These are phyloP conservation scores for Cystoderma amianthinum DNA, from an alignment of 768 basidiomycete genomes.

Conservation along the genomic window DNA sequence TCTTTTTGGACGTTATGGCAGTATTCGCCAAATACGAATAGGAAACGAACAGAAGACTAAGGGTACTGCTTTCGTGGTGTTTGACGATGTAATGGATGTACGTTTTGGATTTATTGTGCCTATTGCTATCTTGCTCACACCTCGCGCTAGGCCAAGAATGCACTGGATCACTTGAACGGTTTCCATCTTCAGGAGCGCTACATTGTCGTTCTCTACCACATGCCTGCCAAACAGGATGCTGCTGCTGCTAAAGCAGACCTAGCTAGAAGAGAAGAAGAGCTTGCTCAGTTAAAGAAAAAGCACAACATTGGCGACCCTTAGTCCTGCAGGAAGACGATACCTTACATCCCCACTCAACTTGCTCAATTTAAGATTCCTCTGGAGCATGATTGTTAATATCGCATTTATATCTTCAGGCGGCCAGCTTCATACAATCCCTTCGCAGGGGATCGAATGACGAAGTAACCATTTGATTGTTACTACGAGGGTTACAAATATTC, in stretches of 20 bases:
- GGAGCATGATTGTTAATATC: too few relatives aligned
- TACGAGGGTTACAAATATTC: too few relatives aligned
- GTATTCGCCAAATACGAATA: slow-evolving; percentile 91
- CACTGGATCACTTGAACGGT: slow-evolving; percentile 93
- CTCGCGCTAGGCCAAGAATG: slow-evolving; percentile 78
- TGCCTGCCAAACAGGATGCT: slow-evolving; percentile 95
- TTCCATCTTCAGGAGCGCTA: slow-evolving; percentile 98
- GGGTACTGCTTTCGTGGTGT: slow-evolving; percentile 95
- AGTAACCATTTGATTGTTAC: too few relatives aligned
- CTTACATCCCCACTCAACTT: too few relatives aligned
- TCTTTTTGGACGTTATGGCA: slow-evolving; percentile 95
- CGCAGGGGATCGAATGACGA: too few relatives aligned
- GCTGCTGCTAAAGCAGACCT: slow-evolving; percentile 91
- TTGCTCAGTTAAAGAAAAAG: slow-evolving; percentile 79
- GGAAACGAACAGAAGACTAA: slow-evolving; percentile 90
- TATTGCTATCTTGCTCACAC: slow-evolving; percentile 7
- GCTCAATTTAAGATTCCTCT: too few relatives aligned
- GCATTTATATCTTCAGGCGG: too few relatives aligned
- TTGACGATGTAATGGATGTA: slow-evolving; percentile 95
- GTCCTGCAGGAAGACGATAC: too few relatives aligned
- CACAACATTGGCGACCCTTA: slow-evolving; percentile 79
- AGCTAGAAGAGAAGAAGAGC: slow-evolving; percentile 85
- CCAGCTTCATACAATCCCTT: too few relatives aligned
- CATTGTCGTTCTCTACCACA: slow-evolving; percentile 96
- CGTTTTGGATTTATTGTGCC: too few relatives aligned